These are phyloP conservation scores for Pontederia crassipes DNA, from an alignment of 176 grass and related monocot genomes.

Conservation along the genomic window DNA sequence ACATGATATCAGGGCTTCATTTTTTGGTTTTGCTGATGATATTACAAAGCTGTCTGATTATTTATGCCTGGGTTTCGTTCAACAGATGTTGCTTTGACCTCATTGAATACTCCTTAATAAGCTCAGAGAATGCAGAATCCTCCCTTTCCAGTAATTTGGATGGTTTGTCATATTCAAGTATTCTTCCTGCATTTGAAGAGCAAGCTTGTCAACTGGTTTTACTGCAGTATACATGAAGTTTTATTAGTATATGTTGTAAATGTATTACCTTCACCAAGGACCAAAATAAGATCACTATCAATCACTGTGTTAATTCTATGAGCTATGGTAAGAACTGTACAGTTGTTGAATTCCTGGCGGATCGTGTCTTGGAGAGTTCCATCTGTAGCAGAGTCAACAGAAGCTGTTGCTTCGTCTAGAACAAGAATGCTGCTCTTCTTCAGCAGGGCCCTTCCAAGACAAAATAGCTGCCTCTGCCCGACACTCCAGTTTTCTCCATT, in stretches of 20 bases:
- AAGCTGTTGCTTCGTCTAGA: constrained; percentile 86
- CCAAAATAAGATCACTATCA: constrained; percentile 84
- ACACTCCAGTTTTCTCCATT: constrained; percentile 98
- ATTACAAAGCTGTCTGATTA: too few relatives aligned
- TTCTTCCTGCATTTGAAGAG: constrained; percentile 34
- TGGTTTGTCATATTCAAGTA: constrained; percentile 58
- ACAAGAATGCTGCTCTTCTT: constrained; percentile 74
- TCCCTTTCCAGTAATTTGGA: constrained; percentile 60
- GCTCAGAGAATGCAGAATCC: constrained; percentile 67
- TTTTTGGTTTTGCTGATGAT: too few relatives aligned
- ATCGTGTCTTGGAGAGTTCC: constrained; percentile 61
- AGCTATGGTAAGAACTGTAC: constrained; percentile 70
- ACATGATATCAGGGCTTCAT: too few relatives aligned
- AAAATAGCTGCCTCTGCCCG: constrained; percentile 78
- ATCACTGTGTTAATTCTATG: constrained; percentile 91
- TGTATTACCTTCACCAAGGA: constrained; percentile 69
- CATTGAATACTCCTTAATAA: constrained; percentile 71
- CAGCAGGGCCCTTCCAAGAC: constrained; percentile 81
- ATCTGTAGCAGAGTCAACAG: constrained; percentile 75
- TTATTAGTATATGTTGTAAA: too few relatives aligned
- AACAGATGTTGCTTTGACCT: constrained; percentile 26
- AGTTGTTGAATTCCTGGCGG: constrained; percentile 42
- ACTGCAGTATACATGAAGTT: too few relatives aligned
- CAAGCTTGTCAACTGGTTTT: too few relatives aligned
- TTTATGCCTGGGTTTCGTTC: too few relatives aligned